Base-by-base conservation (phyloP, 2,329 filamentous ascomycete species). In the Xylariaceae sp. region DNA sequence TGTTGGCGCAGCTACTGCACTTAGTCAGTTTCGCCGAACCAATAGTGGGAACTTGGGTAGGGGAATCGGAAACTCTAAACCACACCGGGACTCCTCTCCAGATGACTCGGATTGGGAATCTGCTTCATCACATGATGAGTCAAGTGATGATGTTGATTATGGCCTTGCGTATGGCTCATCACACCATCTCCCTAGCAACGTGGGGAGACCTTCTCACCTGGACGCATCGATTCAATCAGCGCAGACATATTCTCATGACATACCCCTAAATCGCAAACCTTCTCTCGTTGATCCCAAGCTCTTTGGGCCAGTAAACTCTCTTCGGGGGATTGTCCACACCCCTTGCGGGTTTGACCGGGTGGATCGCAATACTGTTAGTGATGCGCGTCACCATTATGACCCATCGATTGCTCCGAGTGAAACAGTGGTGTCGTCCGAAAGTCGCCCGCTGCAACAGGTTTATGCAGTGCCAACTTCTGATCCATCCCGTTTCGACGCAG, bases 401-500 rank as follows among this genome's bases (percentile, higher is more conserved):
- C 68, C 70, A 9, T 69, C 73, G 9, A 67, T 72, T 17, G 69
- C 69, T 1, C 72, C 69, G 26, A 67, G 68, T 68, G 73, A 71
- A 73, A 73, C 71, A 21, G 69, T 40, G n/a, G 54, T 71, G 9
- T 73, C 73, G 17, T 69, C 71, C 39, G 72, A 75, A 50, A 69
- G 63, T 31, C 71, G 61, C 24, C 72, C 79, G 8, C 76, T 91
- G 74, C 86, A 88, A 66, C 80, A 84, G 26, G 83, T 91, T 29
- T 87, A 87, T 64, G 85, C 90, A 6, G 76, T 88, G 28, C 83
- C 87, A 4, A 87, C 87, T 1, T 82, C 82, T 3, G 90, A 93
- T 62, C 85, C 86, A 6, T 78, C 75, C 17, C 79, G 76, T 23
- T 88, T 88, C 64, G 87, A 91, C 62, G 83, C 80, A 45, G 76